These are phyloP conservation scores for Sphaerulina populicola DNA, from an alignment of 2,329 filamentous ascomycete species.

Conservation along the genomic window DNA sequence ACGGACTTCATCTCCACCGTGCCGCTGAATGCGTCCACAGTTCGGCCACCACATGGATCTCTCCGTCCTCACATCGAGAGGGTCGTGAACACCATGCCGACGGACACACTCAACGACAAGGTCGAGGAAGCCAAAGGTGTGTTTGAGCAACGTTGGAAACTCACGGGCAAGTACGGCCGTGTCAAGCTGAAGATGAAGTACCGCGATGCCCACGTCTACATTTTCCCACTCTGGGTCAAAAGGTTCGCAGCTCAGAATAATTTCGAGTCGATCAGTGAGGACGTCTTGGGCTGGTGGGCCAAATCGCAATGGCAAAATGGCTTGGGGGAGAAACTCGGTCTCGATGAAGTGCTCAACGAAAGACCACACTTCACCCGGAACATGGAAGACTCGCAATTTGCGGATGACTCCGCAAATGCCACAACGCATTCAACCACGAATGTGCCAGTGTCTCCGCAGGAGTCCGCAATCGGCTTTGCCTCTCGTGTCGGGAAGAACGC, in stretches of 20 bases:
- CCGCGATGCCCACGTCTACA: conserved; percentile 87
- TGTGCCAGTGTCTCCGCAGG: conserved; percentile 45
- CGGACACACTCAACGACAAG: conserved; percentile 78
- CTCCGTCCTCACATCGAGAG: conserved; percentile 63
- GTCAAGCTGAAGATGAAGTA: conserved; percentile 75
- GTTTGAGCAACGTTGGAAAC: conserved; percentile 63
- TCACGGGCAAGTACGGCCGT: conserved; percentile 60
- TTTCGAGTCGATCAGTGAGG: conserved; percentile 82
- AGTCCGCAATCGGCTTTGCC: conserved; percentile 33
- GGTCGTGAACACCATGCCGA: conserved; percentile 77
- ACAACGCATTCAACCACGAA: conserved; percentile 42
- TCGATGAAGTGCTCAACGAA: conserved; percentile 57
- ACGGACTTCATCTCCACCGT: conserved; percentile 83
- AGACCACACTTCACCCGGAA: conserved; percentile 26
- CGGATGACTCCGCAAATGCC: conserved; percentile 22
- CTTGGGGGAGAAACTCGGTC: conserved; percentile 65
- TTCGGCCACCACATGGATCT: conserved; percentile 55
- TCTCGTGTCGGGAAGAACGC: conserved; percentile 27
- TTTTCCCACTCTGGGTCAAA: conserved; percentile 86
- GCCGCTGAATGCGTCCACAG: conserved; percentile 52
- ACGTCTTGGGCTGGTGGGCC: conserved; percentile 90
- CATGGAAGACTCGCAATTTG: conserved; percentile 19
- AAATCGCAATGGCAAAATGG: conserved; percentile 87
- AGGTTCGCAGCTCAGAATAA: conserved; percentile 74
- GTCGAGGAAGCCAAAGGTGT: conserved; percentile 65